Conservation (phyloP, 176 grass and related monocot species). For the Triticum turgidum region DNA sequence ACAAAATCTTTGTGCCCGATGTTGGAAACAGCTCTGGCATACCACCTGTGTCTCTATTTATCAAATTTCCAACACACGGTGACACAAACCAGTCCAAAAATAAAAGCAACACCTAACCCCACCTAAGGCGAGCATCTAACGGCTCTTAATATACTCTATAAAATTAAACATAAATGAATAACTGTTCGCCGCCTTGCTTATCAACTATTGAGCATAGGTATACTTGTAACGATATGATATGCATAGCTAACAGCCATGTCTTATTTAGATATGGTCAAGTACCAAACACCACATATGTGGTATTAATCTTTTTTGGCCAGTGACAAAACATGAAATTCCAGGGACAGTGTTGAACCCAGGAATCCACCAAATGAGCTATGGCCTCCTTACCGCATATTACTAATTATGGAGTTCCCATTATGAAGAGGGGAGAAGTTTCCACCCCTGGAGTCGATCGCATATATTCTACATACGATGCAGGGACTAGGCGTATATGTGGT, state of each 20-base stretch:
- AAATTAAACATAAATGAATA: neutral
- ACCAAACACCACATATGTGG: neutral
- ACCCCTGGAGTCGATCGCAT: neutral
- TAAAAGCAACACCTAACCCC: neutral
- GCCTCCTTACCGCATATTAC: neutral
- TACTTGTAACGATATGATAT: neutral
- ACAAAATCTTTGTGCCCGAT: neutral
- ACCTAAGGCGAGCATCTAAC: neutral
- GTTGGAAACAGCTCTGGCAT: neutral
- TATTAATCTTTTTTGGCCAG: neutral
- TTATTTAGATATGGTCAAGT: neutral
- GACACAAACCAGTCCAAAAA: neutral
- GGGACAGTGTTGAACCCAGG: neutral
- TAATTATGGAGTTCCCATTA: conserved; percentile 13
- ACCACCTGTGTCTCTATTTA: neutral
- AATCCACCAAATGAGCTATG: neutral
- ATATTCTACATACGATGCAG: neutral
- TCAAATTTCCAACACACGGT: neutral
- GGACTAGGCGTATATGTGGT: neutral
- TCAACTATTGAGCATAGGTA: neutral
- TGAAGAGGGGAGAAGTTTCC: neutral
- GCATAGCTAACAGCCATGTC: neutral
- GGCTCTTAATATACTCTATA: neutral
- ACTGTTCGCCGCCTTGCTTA: neutral
- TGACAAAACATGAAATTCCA: conserved; percentile 1